Percentiles rank a stretch among this genome's conserved stretches.
These are phyloP conservation scores for Clavispora asparagi DNA, from an alignment of 805 yeast genomes.

Conservation along the genomic window DNA sequence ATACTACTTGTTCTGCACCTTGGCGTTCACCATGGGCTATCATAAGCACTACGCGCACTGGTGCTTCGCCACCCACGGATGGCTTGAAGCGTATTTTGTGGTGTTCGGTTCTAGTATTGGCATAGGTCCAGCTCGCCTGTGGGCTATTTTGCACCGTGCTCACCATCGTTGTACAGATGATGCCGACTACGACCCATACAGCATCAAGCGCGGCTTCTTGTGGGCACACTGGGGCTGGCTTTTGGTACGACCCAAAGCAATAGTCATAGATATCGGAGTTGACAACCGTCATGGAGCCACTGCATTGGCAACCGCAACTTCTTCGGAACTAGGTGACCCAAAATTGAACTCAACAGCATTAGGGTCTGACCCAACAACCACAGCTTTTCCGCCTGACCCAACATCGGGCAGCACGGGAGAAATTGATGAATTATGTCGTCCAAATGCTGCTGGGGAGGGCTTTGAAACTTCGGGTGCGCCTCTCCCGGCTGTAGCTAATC, in stretches of 20 bases:
- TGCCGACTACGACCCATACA: slow-evolving; percentile 85
- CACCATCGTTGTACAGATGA: slow-evolving; percentile 84
- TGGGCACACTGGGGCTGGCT: slow-evolving; percentile 92
- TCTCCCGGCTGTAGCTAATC: slow-evolving; percentile 10
- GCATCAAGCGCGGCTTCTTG: slow-evolving; percentile 70
- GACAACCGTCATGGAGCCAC: not conserved
- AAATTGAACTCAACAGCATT: too few species aligned
- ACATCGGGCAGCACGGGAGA: not conserved
- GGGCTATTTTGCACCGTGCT: slow-evolving; percentile 82
- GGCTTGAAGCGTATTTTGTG: slow-evolving; percentile 47
- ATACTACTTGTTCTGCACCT: slow-evolving; percentile 32
- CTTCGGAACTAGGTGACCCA: too few species aligned
- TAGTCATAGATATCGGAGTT: slow-evolving; percentile 16
- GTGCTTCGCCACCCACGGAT: slow-evolving; percentile 24
- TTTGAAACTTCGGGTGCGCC: not conserved
- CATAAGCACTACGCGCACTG: slow-evolving; percentile 40
- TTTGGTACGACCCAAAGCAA: slow-evolving; percentile 50
- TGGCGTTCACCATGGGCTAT: slow-evolving; percentile 40
- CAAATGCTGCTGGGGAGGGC: not conserved
- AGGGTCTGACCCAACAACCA: not conserved
- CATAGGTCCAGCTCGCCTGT: slow-evolving; percentile 68
- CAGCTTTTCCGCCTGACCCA: too few species aligned
- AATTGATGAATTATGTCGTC: too few species aligned
- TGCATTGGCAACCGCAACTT: not conserved
- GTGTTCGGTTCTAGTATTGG: slow-evolving; percentile 68